Evolutionary conservation across 108 stramenopile species (phyloP), one percentile per base, ranked within the genome.

Genomic region (Fragilariopsis cylindrus): DNA sequence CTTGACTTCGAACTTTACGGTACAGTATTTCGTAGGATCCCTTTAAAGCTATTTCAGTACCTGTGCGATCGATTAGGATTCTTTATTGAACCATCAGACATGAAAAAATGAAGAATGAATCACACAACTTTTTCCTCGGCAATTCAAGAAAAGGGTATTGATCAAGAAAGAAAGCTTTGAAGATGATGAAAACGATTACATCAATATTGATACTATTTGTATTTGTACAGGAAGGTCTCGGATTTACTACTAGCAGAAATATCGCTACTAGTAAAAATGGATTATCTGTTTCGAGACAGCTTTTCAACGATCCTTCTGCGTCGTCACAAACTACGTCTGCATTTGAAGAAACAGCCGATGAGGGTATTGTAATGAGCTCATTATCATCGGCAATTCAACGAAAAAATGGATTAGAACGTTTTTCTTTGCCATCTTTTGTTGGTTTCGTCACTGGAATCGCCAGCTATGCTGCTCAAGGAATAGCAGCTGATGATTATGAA

Each of bases 401-500:
- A n/a, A 15, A 53, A 2, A 53, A 12, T 1, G 15, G 52, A 16
- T 0, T 0, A 4, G 9, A 12, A 16, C 46, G 15, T n/a, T 2
- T 63, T 30, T 63, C 42, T 18, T 18, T 43, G 1, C 43, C 43
- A 46, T 65, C 65, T 11, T 69, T 69, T 3, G 58, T 60, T 42
- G 76, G 76, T 8, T 50, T 76, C 3, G 13, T 58, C 15, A 50
- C 76, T 60, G 76, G 76, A 19, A 18, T 70, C 13, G 42, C 18
- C 16, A 60, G 76, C 7, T 76, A 63, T 53, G 69, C 63, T 50
- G 60, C 67, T 39, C 30, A 30, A 18, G 76, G 18, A 8, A 19
- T 72, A 1, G 70, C 77, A 43, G 71, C 48, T 9, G 77, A 78
- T 3, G 77, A 71, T 12, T 66, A 66, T 49, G 77, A 78, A 78